A percentile compares a stretch with the other conserved stretches of the same genome.
Conservation (phyloP, 1,284 basidiomycete genomes). For the Thecaphora frezii region DNA sequence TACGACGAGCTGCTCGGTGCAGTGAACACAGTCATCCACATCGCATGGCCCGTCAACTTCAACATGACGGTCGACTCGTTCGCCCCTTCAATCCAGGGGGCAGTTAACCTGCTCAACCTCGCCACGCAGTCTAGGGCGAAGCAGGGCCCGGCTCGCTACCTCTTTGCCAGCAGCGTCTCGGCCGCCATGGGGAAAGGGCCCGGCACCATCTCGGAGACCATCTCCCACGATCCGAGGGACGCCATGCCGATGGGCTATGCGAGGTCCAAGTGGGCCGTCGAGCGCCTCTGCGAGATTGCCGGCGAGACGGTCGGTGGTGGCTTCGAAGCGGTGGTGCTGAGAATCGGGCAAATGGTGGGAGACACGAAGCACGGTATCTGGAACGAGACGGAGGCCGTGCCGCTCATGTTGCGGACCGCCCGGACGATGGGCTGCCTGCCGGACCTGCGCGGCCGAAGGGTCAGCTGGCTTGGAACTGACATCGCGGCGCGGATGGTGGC, state of each 20-base stretch:
- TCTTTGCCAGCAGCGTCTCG: constrained; percentile 67
- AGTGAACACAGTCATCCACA: constrained; percentile 36
- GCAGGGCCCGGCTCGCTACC: constrained; percentile 62
- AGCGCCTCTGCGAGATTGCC: constrained; percentile 65
- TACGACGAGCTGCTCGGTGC: constrained; percentile 9
- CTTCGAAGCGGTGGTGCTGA: constrained; percentile 23
- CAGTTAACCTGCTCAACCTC: constrained; percentile 66
- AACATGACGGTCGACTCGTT: constrained; percentile 36
- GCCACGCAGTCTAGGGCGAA: constrained; percentile 62
- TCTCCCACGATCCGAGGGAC: constrained; percentile 59
- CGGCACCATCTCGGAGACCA: constrained; percentile 60
- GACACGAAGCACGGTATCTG: constrained; percentile 65
- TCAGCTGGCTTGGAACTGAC: constrained; percentile 68
- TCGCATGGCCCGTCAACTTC: constrained; percentile 47
- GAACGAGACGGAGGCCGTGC: constrained; percentile 66
- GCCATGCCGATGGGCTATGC: constrained; percentile 66
- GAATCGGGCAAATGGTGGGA: constrained; percentile 66
- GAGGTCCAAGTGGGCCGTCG: constrained; percentile 67
- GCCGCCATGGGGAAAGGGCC: constrained; percentile 56
- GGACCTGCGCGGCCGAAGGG: constrained; percentile 60
- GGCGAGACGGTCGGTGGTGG: constrained; percentile 39
- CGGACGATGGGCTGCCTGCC: constrained; percentile 64
- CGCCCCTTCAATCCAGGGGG: constrained; percentile 61
- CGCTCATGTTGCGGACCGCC: constrained; percentile 61
- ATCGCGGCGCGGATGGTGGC: constrained; percentile 64